Evolutionary conservation across 345 rosid species (phyloP).

Genomic region (Syzygium aqueum): DNA sequence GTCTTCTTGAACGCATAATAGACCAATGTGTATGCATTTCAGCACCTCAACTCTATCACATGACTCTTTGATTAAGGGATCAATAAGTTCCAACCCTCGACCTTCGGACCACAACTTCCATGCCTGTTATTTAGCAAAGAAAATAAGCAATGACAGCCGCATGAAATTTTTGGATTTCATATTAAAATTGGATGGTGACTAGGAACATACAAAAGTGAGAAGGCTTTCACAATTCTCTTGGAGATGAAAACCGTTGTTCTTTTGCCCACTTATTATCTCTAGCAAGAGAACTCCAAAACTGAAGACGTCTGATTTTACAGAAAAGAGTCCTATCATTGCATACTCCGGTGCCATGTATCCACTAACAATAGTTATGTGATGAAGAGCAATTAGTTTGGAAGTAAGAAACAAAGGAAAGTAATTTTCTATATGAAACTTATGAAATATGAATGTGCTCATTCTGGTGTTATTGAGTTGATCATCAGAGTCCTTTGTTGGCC

Average conservation of each 20-base stretch:
- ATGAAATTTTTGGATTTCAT: not conserved
- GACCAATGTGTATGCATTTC: not conserved
- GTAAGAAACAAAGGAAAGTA: not conserved
- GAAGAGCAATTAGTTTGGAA: not conserved
- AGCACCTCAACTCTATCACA: not conserved
- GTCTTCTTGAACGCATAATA: not conserved
- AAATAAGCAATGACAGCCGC: not conserved
- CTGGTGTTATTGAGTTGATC: not conserved
- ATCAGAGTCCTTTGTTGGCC: not conserved
- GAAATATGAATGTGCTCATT: not conserved
- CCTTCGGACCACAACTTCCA: conserved; percentile 1
- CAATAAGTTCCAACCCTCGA: not conserved
- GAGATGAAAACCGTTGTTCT: not conserved
- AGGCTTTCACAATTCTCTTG: conserved; percentile 5
- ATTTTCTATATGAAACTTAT: not conserved
- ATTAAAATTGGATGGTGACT: not conserved
- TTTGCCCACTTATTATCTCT: conserved; percentile 5
- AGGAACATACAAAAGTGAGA: conserved; percentile 13
- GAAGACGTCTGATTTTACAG: conserved; percentile 14
- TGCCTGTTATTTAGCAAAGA: not conserved
- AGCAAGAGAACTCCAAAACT: conserved; percentile 5
- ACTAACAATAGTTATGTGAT: not conserved
- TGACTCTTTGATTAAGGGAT: not conserved
- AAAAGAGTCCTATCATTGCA: conserved; percentile 19
- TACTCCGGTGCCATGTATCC: conserved; percentile 34